Evolutionary conservation across 1,284 basidiomycete species (phyloP), one percentile per base, ranked within the genome.

Genomic region (Marasmius sp.): DNA sequence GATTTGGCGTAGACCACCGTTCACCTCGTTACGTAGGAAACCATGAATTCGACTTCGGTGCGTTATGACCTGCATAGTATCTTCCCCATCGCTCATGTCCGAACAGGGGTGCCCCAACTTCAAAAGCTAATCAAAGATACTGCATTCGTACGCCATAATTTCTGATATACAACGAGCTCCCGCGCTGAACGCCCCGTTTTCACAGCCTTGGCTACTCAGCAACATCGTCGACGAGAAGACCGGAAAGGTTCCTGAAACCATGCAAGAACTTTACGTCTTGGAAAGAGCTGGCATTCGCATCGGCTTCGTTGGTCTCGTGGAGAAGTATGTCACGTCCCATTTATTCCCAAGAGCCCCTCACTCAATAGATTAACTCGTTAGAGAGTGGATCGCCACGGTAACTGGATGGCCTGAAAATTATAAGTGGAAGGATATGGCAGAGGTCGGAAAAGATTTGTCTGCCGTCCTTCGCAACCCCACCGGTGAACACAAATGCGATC

Each of bases 341-440:
- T 27, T 27, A 33, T 45, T 38, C n/a, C 18, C 37, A 22, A 18
- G 34, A 53, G 33, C 11, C 14, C 36, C 33, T 22, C 48, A 7
- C n/a, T 64, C n/a, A 49, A 34, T 45, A n/a, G 33, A n/a, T 36
- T 33, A n/a, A 16, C 18, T 20, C 43, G 43, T 4, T 12, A 67
- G 85, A 63, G 84, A 89, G 67, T 90, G 88, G 88, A 89, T 90
- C 53, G 82, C 82, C 3, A 90, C 88, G 0, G 84, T 91, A 3
- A 81, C 86, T 0, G 83, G 84, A 9, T 90, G 88, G 83, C 88
- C 88, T 0, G 67, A 81, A 36, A 81, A 74, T 65, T 90, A 85
- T 73, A 72, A 77, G 61, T 86, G 85, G 68, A 74, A 74, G 48
- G 79, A 83, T 36, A 85, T 86, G 83, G 74, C 74, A 0, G 78